A percentile compares a stretch with the other conserved stretches of the same genome.
These are phyloP conservation scores for Fusarium falciforme DNA, from an alignment of 2,329 filamentous ascomycete species.

Conservation along the genomic window DNA sequence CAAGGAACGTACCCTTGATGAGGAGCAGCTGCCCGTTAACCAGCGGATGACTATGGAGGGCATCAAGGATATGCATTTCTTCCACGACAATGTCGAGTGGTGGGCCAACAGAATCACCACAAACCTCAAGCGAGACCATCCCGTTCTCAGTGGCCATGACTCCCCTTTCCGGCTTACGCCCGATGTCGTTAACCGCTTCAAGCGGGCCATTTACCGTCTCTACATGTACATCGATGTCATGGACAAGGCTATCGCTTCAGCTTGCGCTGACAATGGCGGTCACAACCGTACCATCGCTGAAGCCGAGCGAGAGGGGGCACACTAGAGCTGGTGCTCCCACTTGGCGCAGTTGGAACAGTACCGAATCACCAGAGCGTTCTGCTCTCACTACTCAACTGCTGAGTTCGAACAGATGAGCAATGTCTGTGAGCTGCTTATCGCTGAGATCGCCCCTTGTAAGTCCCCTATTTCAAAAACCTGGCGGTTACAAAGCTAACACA, in stretches of 20 bases:
- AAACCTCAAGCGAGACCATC: background rate
- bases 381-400: background rate
- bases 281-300: background rate
- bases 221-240: conserved; percentile 10
- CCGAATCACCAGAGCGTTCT: background rate
- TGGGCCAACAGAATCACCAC: conserved; percentile 1
- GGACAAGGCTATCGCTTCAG: background rate
- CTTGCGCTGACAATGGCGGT: background rate
- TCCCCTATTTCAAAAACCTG: background rate
- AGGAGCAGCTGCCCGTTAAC: background rate
- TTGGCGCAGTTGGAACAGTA: background rate
- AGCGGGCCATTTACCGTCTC: conserved; percentile 8
- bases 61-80: conserved; percentile 1
- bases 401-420: conserved; percentile 11
- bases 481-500: background rate
- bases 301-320: background rate
- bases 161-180: background rate
- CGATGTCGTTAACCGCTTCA: background rate
- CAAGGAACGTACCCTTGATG: background rate
- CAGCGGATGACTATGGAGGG: background rate
- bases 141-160: background rate
- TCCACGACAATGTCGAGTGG: conserved; percentile 12
- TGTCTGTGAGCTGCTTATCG: conserved; percentile 1
- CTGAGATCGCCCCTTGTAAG: conserved; percentile 4
- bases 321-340: background rate